Evolutionary conservation across 1,139 yeast genomes (phyloP), one percentile per base, ranked within the genome.

Genomic region (Candida gigantensis): DNA sequence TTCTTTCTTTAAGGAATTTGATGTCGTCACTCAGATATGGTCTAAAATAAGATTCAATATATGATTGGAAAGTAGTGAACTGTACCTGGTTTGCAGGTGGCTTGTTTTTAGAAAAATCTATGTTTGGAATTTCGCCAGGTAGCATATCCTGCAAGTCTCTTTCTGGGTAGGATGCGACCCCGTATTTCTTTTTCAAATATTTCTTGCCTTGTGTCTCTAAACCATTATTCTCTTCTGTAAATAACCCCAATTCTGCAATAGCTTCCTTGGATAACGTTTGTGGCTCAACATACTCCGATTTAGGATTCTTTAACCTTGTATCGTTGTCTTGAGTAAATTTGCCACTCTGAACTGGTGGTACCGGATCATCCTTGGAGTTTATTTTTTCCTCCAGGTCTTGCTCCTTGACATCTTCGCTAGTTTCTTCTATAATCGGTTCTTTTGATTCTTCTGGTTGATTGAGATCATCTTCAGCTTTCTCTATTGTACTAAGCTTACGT

Each of bases 31-130:
- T 95, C 17, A 74, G 68, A 49, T 77, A 86, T 5, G 77, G 76
- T 41, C 96, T 72, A 62, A 84, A 90, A 56, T 77, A 92, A 24
- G 92, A 87, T 55, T 92, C 98, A 32, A 89, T 74, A 48, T 84
- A 88, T 1, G 92, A 66, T 45, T 87, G 84, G 57, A 87, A 94
- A 0, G 98, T 90, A 12, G 88, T 74, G 58, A 86, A 89, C 53
- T 89, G 97, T 14, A 92, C 95, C 62, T 92, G 98, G 58, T 87
- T 90, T 2, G 88, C 65, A 6, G 97, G 97, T 2, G 74, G 59
- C 52, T 90, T 90, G 15, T 81, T 80, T 44, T 81, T 79, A 7
- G 96, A 84, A 52, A 86, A 89, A 58, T 92, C 98, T 38, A 74
- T 77, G 57, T 85, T 81, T 7, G 98, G 98, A 18, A 89, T 82